Evolutionary conservation across 2,329 filamentous ascomycete genomes (phyloP), one percentile per base, ranked within the genome.

Genomic region (Monilinia polystroma): DNA sequence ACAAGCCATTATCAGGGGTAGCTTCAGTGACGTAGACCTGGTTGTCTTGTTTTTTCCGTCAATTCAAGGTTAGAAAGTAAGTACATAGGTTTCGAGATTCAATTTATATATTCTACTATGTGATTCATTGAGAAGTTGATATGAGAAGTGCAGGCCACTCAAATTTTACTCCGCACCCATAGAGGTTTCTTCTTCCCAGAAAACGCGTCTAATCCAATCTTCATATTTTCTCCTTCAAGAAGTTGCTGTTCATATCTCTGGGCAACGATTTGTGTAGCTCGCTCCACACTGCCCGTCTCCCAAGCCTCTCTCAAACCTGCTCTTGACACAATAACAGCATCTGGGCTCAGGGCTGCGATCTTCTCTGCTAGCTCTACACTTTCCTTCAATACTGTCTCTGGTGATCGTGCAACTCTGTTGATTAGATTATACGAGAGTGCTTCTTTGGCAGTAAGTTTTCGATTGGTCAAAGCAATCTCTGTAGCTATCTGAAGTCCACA

Each of bases 151-250:
- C 11, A 4, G n/a, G 18, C 20, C 18, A 58, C 35, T 70, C 63
- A 88, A 70, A 88, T 73, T 76, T 87, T 88, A 74, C 85, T 87
- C 68, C 86, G 81, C 73, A 80, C 84, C 90, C 90, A 93, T 38
- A 81, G 79, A 3, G 90, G 85, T 78, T 84, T 83, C 74, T 88
- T 81, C 82, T 88, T 92, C 81, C 90, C 87, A n/a, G 88, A 87
- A 80, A 94, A 94, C 68, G 90, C 91, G 77, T 78, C 79, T 32
- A 93, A 79, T 0, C 91, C 91, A 79, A 93, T 90, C 67, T 82
- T 84, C 76, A 92, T 86, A 78, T 94, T 94, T 71, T 90, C 87
- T 0, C 86, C 89, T 3, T 81, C 82, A 68, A 86, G 81, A 64
- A 93, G 79, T 66, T 79, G 79, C 32, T 35, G 66, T 64, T 84